Percentiles rank a stretch among this genome's conserved stretches.
Evolutionary conservation across 306 rosid genomes (phyloP).

Genomic region (Lotus japonicus): DNA sequence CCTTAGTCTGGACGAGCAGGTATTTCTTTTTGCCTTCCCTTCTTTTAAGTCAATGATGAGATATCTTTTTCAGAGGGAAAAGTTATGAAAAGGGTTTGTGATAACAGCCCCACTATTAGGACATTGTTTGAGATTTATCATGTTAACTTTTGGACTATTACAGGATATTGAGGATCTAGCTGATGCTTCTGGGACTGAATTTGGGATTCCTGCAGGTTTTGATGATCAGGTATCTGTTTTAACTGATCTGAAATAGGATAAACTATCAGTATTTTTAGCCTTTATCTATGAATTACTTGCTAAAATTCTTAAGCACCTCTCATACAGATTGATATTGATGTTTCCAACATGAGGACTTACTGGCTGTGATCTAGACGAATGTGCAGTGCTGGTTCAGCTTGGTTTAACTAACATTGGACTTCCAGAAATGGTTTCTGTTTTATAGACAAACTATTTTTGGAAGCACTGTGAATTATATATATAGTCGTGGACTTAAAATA

Average conservation of each 20-base stretch:
- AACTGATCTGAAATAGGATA: not conserved
- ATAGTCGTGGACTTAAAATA: constrained; percentile 18
- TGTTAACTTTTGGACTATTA: constrained; percentile 14
- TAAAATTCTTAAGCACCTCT: not conserved
- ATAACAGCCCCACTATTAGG: not conserved
- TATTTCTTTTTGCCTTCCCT: constrained; percentile 16
- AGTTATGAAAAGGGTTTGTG: not conserved
- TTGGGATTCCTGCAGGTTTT: constrained; percentile 55
- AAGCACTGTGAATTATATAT: constrained; percentile 34
- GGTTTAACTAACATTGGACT: constrained; percentile 36
- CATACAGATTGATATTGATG: constrained; percentile 52
- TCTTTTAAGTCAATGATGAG: not conserved
- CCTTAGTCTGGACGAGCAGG: constrained; percentile 48
- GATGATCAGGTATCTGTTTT: constrained; percentile 51
- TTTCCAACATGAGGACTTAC: constrained; percentile 43
- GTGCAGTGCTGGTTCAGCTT: constrained; percentile 31
- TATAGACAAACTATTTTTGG: constrained; percentile 35
- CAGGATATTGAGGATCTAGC: constrained; percentile 65
- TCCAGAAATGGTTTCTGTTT: constrained; percentile 40
- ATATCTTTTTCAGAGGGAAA: not conserved
- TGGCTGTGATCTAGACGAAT: constrained; percentile 41
- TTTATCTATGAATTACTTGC: constrained; percentile 3
- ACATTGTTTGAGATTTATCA: not conserved
- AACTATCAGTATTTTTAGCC: not conserved
- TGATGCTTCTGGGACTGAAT: constrained; percentile 57